Percentiles rank a stretch among this genome's conserved stretches.
Conservation (phyloP, 305 asterid genomes). For the Fraxinus nigra region DNA sequence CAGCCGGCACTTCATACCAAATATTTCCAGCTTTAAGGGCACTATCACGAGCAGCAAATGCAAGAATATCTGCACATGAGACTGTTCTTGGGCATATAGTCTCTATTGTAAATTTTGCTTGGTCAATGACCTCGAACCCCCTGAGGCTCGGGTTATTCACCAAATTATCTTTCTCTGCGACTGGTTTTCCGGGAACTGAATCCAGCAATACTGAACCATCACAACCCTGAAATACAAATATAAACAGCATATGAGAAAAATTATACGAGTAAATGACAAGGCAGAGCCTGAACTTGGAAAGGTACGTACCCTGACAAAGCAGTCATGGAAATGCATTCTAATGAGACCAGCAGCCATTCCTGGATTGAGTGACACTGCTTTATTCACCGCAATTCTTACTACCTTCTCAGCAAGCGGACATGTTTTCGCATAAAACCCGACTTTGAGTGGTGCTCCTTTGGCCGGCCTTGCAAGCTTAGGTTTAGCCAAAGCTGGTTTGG, state of each 20-base stretch:
- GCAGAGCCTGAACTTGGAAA: neutral
- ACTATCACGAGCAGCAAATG: constrained; percentile 61
- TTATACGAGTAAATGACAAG: neutral
- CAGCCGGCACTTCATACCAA: constrained; percentile 30
- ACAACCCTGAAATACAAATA: constrained; percentile 32
- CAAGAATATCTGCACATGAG: constrained; percentile 46
- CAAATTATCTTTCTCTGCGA: constrained; percentile 40
- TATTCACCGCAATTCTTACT: constrained; percentile 31
- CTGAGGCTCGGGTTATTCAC: constrained; percentile 46
- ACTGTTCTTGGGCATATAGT: constrained; percentile 35
- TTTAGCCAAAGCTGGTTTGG: constrained; percentile 5
- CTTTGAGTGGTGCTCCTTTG: constrained; percentile 20
- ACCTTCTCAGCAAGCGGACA: constrained; percentile 46
- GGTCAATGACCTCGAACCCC: constrained; percentile 53
- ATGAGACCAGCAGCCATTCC: constrained; percentile 52
- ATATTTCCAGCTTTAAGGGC: constrained; percentile 35
- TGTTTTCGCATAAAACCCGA: constrained; percentile 34
- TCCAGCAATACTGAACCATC: constrained; percentile 53
- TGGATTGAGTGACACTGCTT: constrained; percentile 31
- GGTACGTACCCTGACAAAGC: constrained; percentile 46
- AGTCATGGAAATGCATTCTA: constrained; percentile 53
- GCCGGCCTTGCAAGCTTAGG: neutral
- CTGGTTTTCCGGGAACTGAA: constrained; percentile 21
- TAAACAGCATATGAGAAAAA: neutral
- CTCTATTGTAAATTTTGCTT: constrained; percentile 47